These are phyloP conservation scores for Camptophora hylomeconis DNA, from an alignment of 2,329 filamentous ascomycete species.

Conservation along the genomic window DNA sequence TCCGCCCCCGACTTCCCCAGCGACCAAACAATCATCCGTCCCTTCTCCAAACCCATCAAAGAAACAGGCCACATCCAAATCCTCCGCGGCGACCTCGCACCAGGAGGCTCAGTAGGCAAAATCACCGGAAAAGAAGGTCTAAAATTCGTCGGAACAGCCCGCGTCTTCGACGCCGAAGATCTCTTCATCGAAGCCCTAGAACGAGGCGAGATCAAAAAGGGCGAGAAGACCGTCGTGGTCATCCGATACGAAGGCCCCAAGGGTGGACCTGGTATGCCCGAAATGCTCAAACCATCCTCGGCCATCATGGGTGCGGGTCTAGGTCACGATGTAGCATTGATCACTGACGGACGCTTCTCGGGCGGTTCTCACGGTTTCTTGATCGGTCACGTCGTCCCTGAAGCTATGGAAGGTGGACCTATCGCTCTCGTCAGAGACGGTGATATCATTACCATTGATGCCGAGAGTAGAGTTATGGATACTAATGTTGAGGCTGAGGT, in stretches of 20 bases:
- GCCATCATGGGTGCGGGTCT: slow-evolving; percentile 63
- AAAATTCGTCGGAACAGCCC: slow-evolving; percentile 54
- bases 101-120: slow-evolving; percentile 59
- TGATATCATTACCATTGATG: slow-evolving; percentile 70
- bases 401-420: slow-evolving; percentile 73
- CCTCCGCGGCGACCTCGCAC: slow-evolving; percentile 54
- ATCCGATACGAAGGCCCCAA: slow-evolving; percentile 65
- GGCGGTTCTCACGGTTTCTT: slow-evolving; percentile 78
- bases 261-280: slow-evolving; percentile 61
- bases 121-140: slow-evolving; percentile 66
- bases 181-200: slow-evolving; percentile 56
- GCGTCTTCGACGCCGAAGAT: slow-evolving; percentile 58
- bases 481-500: slow-evolving; percentile 55
- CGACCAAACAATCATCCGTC: slow-evolving; percentile 56
- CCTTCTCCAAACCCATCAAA: slow-evolving; percentile 57
- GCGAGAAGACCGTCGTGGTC: slow-evolving; percentile 63
- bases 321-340: slow-evolving; percentile 55
- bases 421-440: slow-evolving; percentile 74
- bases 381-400: slow-evolving; percentile 77
- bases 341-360: slow-evolving; percentile 65
- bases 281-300: slow-evolving; percentile 60
- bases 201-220: slow-evolving; percentile 55
- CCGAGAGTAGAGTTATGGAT: slow-evolving; percentile 55
- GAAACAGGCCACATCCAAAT: slow-evolving; percentile 61
- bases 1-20: slow-evolving; percentile 50